phyloP scores from a whole-genome alignment of 2,329 filamentous ascomycete species.

The Beauveria australis region DNA sequence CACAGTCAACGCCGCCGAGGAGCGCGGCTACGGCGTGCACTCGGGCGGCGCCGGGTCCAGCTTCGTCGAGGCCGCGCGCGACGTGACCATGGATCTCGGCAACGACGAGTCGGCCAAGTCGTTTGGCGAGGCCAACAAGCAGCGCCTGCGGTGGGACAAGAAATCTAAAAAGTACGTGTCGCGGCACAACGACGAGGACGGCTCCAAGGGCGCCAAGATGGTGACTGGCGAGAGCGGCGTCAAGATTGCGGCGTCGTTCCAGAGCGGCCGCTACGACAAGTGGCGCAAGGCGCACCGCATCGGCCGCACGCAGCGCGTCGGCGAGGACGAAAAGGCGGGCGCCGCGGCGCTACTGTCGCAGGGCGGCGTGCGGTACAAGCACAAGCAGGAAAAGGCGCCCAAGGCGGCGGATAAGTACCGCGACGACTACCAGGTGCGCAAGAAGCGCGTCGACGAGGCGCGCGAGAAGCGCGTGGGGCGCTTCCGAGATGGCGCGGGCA shows the following conservation, averaged over 20 bases:
- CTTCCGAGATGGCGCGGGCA: conserved; percentile 65
- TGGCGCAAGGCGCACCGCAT: conserved; percentile 87
- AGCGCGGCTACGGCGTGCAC: conserved; percentile 88
- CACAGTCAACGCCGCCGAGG: conserved; percentile 72
- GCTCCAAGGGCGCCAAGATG: conserved; percentile 62
- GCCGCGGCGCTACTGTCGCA: conserved; percentile 2
- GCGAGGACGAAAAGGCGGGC: conserved; percentile 61
- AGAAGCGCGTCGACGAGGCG: conserved; percentile 82
- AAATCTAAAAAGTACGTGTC: conserved; percentile 93
- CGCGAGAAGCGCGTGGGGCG: conserved; percentile 73
- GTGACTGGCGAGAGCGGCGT: conserved; percentile 85
- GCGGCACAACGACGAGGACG: conserved; percentile 88
- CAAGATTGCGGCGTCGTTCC: conserved; percentile 92
- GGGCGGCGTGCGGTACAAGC: conserved; percentile 56
- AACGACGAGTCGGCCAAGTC: conserved; percentile 77
- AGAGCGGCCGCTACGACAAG: conserved; percentile 83
- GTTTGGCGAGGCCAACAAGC: conserved; percentile 68
- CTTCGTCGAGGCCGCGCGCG: conserved; percentile 82
- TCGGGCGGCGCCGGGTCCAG: conserved; percentile 66
- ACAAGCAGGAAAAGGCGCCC: conserved; percentile 79
- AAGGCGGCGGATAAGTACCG: conserved; percentile 90
- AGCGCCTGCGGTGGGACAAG: conserved; percentile 91
- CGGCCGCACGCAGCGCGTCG: conserved; percentile 67
- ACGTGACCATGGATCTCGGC: conserved; percentile 83
- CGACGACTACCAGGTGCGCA: conserved; percentile 82